Evolutionary conservation across 2,329 filamentous ascomycete genomes (phyloP).

Genomic region (Colletotrichum incanum): DNA sequence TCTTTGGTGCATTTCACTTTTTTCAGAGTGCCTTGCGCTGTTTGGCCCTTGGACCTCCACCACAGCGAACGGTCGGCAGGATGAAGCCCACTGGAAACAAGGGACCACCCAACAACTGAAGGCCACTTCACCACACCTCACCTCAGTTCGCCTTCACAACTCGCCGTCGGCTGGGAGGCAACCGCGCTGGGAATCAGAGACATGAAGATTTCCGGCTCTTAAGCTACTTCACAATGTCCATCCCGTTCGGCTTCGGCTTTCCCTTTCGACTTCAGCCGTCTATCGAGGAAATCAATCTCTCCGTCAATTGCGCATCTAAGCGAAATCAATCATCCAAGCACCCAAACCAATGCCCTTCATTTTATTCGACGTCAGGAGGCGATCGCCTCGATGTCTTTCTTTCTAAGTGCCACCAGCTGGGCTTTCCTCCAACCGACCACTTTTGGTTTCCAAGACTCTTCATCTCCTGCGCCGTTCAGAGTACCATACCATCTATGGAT

Average conservation of each 20-base stretch:
- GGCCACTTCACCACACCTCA: conserved; percentile 21
- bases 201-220: neutral
- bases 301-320: conserved; percentile 2
- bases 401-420: conserved; percentile 27
- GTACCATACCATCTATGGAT: conserved; percentile 1
- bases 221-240: conserved; percentile 12
- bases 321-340: conserved; percentile 1
- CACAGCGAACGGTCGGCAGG: conserved; percentile 34
- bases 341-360: conserved; percentile 9
- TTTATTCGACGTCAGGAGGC: neutral
- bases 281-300: conserved; percentile 6
- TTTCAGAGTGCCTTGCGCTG: conserved; percentile 19
- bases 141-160: conserved; percentile 22
- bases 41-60: conserved; percentile 32
- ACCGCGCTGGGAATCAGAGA: neutral
- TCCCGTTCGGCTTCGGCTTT: neutral
- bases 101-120: conserved; percentile 41
- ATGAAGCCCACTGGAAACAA: conserved; percentile 42
- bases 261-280: conserved; percentile 1
- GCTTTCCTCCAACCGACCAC: conserved; percentile 6
- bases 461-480: neutral
- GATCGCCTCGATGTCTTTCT: conserved; percentile 1
- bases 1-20: conserved; percentile 33
- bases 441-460: neutral
- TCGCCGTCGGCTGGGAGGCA: conserved; percentile 31